Conservation (phyloP, 202 grass and related monocot species). For the Panicum virgatum region DNA sequence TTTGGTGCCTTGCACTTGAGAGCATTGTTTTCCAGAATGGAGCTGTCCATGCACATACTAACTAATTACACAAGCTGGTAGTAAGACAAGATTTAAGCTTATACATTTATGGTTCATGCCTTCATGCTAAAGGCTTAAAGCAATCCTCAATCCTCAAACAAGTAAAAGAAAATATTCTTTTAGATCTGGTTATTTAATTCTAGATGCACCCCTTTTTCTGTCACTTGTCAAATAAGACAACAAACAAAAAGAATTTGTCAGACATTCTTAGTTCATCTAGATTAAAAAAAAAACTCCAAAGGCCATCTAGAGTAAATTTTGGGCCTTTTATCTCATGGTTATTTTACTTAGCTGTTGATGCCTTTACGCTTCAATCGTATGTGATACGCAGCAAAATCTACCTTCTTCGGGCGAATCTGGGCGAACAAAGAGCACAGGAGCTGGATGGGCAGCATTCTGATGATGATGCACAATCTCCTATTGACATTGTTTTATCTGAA, state of each 20-base stretch:
- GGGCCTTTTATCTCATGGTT: neutral
- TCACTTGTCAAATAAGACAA: neutral
- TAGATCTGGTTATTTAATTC: neutral
- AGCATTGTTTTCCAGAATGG: neutral
- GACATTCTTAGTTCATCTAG: slow-evolving; percentile 15
- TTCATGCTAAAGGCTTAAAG: neutral
- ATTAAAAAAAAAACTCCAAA: neutral
- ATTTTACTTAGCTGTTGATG: neutral
- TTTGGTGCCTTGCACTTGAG: slow-evolving; percentile 3
- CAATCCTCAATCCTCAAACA: slow-evolving; percentile 1
- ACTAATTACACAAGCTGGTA: slow-evolving; percentile 4
- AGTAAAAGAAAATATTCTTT: neutral
- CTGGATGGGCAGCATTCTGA: slow-evolving; percentile 99
- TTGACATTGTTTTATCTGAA: slow-evolving; percentile 35
- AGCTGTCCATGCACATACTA: neutral
- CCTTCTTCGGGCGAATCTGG: slow-evolving; percentile 53
- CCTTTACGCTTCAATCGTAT: slow-evolving; percentile 29
- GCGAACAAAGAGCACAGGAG: slow-evolving; percentile 71
- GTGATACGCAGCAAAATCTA: slow-evolving; percentile 65
- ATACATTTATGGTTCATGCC: neutral
- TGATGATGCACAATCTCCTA: slow-evolving; percentile 30
- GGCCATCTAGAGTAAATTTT: neutral
- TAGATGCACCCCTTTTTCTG: neutral
- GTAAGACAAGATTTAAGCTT: slow-evolving; percentile 2
- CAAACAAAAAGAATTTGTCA: neutral